Percentiles rank a stretch among this genome's conserved stretches.
Evolutionary conservation across 371 early-diverging fungal species (phyloP).

Genomic region (Lichtheimia hyalospora): DNA sequence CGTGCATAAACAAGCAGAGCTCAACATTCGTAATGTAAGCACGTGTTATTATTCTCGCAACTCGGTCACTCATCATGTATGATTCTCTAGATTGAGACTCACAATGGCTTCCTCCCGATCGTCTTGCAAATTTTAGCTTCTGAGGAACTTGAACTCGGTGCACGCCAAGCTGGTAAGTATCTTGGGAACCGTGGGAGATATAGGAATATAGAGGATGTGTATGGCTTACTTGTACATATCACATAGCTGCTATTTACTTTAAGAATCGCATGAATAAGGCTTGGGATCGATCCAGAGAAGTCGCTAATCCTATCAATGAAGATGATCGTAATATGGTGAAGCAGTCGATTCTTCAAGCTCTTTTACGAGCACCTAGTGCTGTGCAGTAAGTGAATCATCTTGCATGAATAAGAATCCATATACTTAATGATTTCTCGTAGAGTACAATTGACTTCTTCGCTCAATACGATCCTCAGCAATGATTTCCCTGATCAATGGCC

Average conservation of each 20-base stretch:
- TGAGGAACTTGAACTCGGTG: conserved; percentile 58
- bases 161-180: conserved; percentile 74
- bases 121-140: conserved; percentile 71
- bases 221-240: neutral
- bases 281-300: conserved; percentile 63
- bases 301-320: conserved; percentile 54
- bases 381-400: conserved; percentile 57
- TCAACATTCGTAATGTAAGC: conserved; percentile 44
- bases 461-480: conserved; percentile 63
- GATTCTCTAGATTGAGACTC: conserved; percentile 50
- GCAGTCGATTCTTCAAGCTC: conserved; percentile 71
- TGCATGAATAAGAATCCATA: neutral
- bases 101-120: conserved; percentile 66
- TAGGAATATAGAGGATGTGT: neutral
- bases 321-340: conserved; percentile 72
- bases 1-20: conserved; percentile 73
- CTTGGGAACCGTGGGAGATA: neutral
- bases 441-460: conserved; percentile 72
- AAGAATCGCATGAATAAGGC: conserved; percentile 81
- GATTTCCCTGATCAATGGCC: conserved; percentile 88
- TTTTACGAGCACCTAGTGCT: conserved; percentile 63
- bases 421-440: conserved; percentile 31
- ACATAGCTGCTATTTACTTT: conserved; percentile 88
- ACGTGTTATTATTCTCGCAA: neutral
- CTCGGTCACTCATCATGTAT: neutral